Percentiles rank a stretch among this genome's conserved stretches.
Evolutionary conservation across 257 asterid species (phyloP).

Genomic region (Fraxinus quadrangulata): DNA sequence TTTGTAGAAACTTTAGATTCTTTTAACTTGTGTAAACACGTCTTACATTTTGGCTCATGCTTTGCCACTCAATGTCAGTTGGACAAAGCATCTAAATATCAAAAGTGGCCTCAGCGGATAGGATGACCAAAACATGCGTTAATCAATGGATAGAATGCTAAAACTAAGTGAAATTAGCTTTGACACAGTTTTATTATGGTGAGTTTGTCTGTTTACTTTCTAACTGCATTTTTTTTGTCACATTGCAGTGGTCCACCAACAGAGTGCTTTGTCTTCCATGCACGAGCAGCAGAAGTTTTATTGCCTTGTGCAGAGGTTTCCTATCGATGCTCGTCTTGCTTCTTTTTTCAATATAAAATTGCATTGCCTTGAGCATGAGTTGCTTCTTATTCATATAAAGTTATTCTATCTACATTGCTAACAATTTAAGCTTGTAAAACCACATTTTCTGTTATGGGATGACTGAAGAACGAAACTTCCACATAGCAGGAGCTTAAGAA

Average conservation of each 20-base stretch:
- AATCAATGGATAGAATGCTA: slow-evolving; percentile 6
- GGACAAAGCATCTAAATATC: background rate
- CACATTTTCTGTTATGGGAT: background rate
- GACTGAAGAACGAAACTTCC: slow-evolving; percentile 8
- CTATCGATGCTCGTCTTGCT: slow-evolving; percentile 2
- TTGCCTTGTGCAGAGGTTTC: slow-evolving; percentile 68
- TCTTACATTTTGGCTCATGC: background rate
- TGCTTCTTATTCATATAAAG: background rate
- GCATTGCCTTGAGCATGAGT: slow-evolving; percentile 12
- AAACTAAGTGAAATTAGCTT: slow-evolving; percentile 10
- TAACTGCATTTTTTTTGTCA: slow-evolving; percentile 23
- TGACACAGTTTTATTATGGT: slow-evolving; percentile 9
- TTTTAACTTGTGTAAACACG: background rate
- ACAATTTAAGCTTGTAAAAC: background rate
- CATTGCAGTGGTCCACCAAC: slow-evolving; percentile 93
- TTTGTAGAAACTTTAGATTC: background rate
- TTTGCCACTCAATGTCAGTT: slow-evolving; percentile 5
- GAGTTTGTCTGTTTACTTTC: slow-evolving; percentile 18
- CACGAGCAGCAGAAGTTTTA: slow-evolving; percentile 79
- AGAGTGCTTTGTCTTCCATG: slow-evolving; percentile 86
- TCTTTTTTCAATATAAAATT: slow-evolving; percentile 16
- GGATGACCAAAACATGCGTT: background rate
- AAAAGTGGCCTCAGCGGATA: background rate
- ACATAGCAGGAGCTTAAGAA: slow-evolving; percentile 1
- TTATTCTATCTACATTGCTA: background rate